Percentiles rank a stretch among this genome's conserved stretches.
Evolutionary conservation across 2,329 filamentous ascomycete species (phyloP).

Genomic region (Graphilbum sp.): DNA sequence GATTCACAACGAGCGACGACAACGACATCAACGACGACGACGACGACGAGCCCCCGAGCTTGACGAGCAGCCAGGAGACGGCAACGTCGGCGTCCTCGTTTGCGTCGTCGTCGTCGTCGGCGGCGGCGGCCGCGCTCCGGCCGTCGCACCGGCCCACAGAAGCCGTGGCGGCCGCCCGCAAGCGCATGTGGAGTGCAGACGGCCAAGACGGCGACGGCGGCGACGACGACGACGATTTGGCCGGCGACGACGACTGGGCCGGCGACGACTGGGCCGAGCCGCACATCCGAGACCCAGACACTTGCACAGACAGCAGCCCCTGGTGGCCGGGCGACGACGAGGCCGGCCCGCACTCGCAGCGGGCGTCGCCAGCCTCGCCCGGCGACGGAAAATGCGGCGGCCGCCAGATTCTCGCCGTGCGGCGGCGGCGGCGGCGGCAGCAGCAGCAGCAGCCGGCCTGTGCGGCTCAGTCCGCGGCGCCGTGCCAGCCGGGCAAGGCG

Average conservation of each 20-base stretch:
- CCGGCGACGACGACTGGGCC: conserved; percentile 6
- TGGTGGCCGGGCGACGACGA: conserved; percentile 19
- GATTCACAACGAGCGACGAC: conserved; percentile 6
- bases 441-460: conserved; percentile 12
- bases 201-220: conserved; percentile 12
- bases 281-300: too few relatives aligned
- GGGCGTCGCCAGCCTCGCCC: too few relatives aligned
- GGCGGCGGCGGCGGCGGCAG: too few relatives aligned
- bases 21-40: conserved; percentile 18
- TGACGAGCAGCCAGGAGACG: conserved; percentile 41
- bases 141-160: conserved; percentile 1
- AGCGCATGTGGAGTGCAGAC: conserved; percentile 24
- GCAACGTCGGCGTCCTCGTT: conserved; percentile 19
- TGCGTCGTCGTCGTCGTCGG: conserved; percentile 5
- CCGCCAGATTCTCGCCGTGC: too few relatives aligned
- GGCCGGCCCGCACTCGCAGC: conserved; percentile 22
- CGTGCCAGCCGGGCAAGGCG: conserved; percentile 9
- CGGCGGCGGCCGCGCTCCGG: conserved; percentile 2
- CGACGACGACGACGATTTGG: background rate
- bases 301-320: too few relatives aligned
- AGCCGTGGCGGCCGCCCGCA: conserved; percentile 18
- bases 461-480: too few relatives aligned
- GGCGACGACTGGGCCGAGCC: too few relatives aligned
- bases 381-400: too few relatives aligned
- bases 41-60: conserved; percentile 22